phyloP scores from a whole-genome alignment of 257 asterid genomes.

The Penstemon barbatus region DNA sequence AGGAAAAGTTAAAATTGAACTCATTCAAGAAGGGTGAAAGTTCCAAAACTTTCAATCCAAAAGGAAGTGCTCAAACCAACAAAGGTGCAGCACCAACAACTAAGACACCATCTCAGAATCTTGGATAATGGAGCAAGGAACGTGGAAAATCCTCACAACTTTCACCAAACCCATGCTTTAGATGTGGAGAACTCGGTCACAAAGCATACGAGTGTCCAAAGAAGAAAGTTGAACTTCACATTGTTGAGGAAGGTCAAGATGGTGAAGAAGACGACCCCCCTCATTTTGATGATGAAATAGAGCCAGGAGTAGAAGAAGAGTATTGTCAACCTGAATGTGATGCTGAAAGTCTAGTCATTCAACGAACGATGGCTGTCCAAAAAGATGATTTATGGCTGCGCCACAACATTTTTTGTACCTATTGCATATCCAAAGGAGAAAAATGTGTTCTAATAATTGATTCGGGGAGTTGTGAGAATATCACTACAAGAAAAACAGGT shows the following conservation, averaged over 20 bases:
- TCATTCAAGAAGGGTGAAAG: too few relatives aligned
- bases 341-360: constrained; percentile 1
- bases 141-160: not conserved
- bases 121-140: not conserved
- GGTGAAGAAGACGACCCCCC: not conserved
- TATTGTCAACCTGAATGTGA: not conserved
- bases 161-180: not conserved
- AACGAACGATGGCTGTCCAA: not conserved
- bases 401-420: not conserved
- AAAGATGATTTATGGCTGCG: not conserved
- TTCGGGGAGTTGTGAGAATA: not conserved
- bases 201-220: constrained; percentile 5
- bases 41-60: too few relatives aligned
- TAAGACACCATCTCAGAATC: not conserved
- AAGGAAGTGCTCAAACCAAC: too few relatives aligned
- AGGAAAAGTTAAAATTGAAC: too few relatives aligned
- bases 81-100: too few relatives aligned
- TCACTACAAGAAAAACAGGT: too few relatives aligned
- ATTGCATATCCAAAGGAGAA: not conserved
- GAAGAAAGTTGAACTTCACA: not conserved
- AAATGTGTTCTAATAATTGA: not conserved
- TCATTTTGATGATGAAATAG: not conserved
- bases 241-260: not conserved
- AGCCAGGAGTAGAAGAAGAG: not conserved
- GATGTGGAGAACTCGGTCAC: constrained; percentile 1